phyloP scores from a whole-genome alignment of 2,329 filamentous ascomycete genomes.

The Chaetothyriales sp. region DNA sequence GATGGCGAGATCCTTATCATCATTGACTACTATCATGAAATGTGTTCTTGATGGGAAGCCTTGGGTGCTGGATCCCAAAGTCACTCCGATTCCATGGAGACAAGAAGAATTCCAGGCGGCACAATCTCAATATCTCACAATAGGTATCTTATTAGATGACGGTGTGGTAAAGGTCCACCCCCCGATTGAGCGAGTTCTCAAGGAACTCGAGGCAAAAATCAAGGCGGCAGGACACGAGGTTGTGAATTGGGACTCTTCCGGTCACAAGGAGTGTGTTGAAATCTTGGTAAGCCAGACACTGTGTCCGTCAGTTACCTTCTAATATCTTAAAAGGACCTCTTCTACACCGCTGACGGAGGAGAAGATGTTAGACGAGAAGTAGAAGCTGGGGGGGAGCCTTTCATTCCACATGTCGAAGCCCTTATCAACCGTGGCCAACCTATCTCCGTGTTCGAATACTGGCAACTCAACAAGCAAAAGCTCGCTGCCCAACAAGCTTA shows the following conservation, averaged over 20 bases:
- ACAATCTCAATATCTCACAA: conserved; percentile 28
- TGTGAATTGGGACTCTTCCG: conserved; percentile 12
- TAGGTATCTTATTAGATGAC: conserved; percentile 14
- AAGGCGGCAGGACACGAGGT: conserved; percentile 40
- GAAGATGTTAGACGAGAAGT: conserved; percentile 49
- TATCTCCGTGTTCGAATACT: conserved; percentile 52
- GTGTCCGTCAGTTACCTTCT: conserved; percentile 28
- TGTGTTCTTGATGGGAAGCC: conserved; percentile 29
- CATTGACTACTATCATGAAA: conserved; percentile 31
- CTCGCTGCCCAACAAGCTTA: conserved; percentile 40
- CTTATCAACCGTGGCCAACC: conserved; percentile 40
- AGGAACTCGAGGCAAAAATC: conserved; percentile 23
- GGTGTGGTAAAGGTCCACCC: conserved; percentile 15
- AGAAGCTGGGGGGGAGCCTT: conserved; percentile 43
- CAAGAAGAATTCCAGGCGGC: conserved; percentile 31
- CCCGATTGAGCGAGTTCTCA: conserved; percentile 12
- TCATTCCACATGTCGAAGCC: conserved; percentile 44
- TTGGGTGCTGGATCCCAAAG: conserved; percentile 43
- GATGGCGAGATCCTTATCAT: conserved; percentile 39
- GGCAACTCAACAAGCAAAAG: conserved; percentile 52
- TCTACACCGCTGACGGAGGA: conserved; percentile 49
- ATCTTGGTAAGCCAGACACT: conserved; percentile 20
- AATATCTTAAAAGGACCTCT: conserved; percentile 31
- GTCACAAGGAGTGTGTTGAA: conserved; percentile 12
- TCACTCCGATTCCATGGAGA: conserved; percentile 43